Evolutionary conservation across 805 yeast species (phyloP), one percentile per base, ranked within the genome.

Genomic region (Zygoascus tannicola): DNA sequence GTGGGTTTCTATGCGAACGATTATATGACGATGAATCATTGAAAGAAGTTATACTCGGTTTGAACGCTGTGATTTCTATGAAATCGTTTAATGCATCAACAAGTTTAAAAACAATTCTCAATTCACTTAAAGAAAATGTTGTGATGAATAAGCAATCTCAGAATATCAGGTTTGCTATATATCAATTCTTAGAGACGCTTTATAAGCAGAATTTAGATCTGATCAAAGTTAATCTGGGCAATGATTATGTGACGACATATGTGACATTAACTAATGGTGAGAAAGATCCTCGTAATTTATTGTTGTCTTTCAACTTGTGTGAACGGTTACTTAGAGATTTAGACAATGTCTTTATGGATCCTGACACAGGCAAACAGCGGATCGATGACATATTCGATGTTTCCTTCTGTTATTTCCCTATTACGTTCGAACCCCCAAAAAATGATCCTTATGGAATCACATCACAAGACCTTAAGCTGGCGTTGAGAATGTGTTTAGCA

Each of bases 401-500:
- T 30, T 70, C 85, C 34, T 94, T 90, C 59, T 92, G 98, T 62
- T 92, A 92, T 65, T 92, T 90, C 66, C 99, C 99, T 10, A 88
- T 92, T 35, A 83, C 96, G 1, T 92, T 94, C 65, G 80, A 79
- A 46, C 95, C 97, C 1, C 95, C 97, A 3, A 68, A 72, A 52
- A 85, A 85, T 59, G 95, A 90, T 54, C 88, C 92, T 0, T 86
- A 87, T 59, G 77, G 80, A 49, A 83, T 86, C 50, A 77, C 95
- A 0, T 76, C 86, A 1, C 74, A 71, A 1, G 83, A 86, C 43
- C 68, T 94, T 52, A 85, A 85, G 56, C 36, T 55, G 8, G 70
- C 75, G 4, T 66, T 92, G 44, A 70, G 88, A 52, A 52, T 56
- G 1, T 80, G 88, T 3, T 69, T 86, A 36, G 68, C 85, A 2